Percentiles rank a stretch among this genome's conserved stretches.
Evolutionary conservation across 2,329 filamentous ascomycete species (phyloP).

Genomic region (Chlorencoelia australis): DNA sequence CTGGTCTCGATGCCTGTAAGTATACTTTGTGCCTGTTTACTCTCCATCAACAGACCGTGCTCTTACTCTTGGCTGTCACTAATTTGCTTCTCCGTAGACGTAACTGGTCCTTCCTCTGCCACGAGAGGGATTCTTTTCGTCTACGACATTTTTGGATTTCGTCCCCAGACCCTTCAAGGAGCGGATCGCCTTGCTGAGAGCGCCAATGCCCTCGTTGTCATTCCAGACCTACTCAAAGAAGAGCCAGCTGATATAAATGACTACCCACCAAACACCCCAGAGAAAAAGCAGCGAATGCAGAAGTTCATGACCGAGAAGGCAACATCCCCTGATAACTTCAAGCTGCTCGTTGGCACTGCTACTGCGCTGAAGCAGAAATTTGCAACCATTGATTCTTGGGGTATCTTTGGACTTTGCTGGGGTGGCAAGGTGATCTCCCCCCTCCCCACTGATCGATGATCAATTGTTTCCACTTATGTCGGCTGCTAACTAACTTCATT

Average conservation of each 20-base stretch:
- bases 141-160: constrained; percentile 58
- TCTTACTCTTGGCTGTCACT: neutral
- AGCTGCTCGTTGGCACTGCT: too few relatives aligned
- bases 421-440: constrained; percentile 25
- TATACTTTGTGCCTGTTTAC: too few relatives aligned
- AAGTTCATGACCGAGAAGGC: neutral
- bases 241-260: too few relatives aligned
- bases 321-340: constrained; percentile 27
- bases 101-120: constrained; percentile 35
- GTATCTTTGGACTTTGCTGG: constrained; percentile 20
- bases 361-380: too few relatives aligned
- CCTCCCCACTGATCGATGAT: too few relatives aligned
- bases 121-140: constrained; percentile 50
- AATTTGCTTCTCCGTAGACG: constrained; percentile 24
- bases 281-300: constrained; percentile 24
- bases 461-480: neutral
- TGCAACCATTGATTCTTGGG: constrained; percentile 39
- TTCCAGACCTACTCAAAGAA: constrained; percentile 26
- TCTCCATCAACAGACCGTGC: neutral
- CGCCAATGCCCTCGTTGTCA: constrained; percentile 19
- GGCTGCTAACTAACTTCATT: neutral
- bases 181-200: constrained; percentile 41
- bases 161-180: constrained; percentile 58
- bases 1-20: constrained; percentile 11
- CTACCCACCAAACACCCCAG: too few relatives aligned